Evolutionary conservation across 1,284 basidiomycete species (phyloP), one percentile per base, ranked within the genome.

Genomic region (Boletus mariae): DNA sequence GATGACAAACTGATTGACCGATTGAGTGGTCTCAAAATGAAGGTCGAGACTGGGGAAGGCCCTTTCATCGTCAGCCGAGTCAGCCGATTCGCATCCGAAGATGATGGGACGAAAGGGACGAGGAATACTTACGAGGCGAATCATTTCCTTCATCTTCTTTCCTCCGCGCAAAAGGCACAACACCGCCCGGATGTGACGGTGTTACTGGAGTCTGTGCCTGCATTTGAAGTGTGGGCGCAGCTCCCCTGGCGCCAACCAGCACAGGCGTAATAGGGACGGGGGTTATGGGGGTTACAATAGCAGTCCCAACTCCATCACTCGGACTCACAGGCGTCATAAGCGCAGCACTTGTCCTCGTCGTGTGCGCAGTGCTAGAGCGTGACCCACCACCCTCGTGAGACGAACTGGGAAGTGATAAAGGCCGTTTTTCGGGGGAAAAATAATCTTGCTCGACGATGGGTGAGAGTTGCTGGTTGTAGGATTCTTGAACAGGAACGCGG

Each of bases 381-480:
- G 67, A 61, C 29, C 56, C 66, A 44, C 47, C 56, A 26, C 62
- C 63, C 8, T 66, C 68, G 31, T 59, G 49, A 51, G 57, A 63
- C 4, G 56, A 67, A 41, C 57, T 68, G 2, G 64, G 74, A 17
- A 76, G 59, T 15, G 69, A 68, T 5, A 62, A 62, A 17, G 71
- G 64, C 26, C 61, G 62, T 51, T 69, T 65, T 48, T 73, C 73
- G 0, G 80, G 80, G 2, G 80, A 80, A 44, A 79, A 59, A 57
- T 82, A 82, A 53, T 82, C 80, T 57, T 79, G 75, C 60, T 82
- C 80, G 3, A 71, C 72, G 42, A 82, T 82, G 0, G 80, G 80
- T 3, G 80, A 82, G 32, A 82, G 73, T 32, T 75, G 79, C 54
- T 76, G 63, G 20, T 66, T 72, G 61, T 72, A 76, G 6, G 70